A percentile compares a stretch with the other conserved stretches of the same genome.
phyloP scores from a whole-genome alignment of 2,329 filamentous ascomycete genomes.

The Cladobotryum mycophilum region DNA sequence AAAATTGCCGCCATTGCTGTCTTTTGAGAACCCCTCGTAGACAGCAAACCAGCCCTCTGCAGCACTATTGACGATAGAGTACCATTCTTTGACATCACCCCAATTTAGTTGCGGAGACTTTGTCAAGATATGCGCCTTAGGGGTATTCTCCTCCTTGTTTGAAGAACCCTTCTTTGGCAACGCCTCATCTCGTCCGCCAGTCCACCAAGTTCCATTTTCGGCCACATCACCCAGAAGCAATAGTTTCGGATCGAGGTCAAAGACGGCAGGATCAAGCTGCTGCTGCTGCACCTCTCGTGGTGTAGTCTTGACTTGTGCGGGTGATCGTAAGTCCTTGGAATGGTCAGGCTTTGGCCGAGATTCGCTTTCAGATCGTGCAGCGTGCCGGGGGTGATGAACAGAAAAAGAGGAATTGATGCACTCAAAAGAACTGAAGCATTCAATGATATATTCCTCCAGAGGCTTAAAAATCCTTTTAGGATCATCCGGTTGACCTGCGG shows the following conservation, averaged over 20 bases:
- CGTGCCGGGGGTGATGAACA: conserved; percentile 39
- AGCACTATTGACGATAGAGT: conserved; percentile 60
- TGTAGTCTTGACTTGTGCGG: conserved; percentile 23
- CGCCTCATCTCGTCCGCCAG: conserved; percentile 47
- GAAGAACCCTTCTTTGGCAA: conserved; percentile 14
- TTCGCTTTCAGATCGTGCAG: conserved; percentile 18
- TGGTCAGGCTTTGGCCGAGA: conserved; percentile 22
- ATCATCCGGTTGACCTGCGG: conserved; percentile 23
- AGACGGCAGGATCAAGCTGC: conserved; percentile 19
- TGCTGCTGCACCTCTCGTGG: conserved; percentile 13
- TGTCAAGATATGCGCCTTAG: conserved; percentile 10
- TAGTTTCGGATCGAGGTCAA: conserved; percentile 66
- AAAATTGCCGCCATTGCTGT: conserved; percentile 23
- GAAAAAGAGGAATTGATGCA: conserved; percentile 71
- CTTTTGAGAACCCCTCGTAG: conserved; percentile 44
- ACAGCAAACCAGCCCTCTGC: conserved; percentile 59
- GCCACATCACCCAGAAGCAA: conserved; percentile 68
- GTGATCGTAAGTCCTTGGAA: conserved; percentile 14
- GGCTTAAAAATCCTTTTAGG: conserved; percentile 62
- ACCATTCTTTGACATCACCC: conserved; percentile 67
- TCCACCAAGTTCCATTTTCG: conserved; percentile 81
- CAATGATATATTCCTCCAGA: conserved; percentile 70
- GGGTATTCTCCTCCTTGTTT: conserved; percentile 14
- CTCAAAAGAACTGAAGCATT: conserved; percentile 61
- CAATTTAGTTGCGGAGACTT: conserved; percentile 68